Evolutionary conservation across 2,329 filamentous ascomycete genomes (phyloP).

Genomic region (Ceratocystis huliohia): DNA sequence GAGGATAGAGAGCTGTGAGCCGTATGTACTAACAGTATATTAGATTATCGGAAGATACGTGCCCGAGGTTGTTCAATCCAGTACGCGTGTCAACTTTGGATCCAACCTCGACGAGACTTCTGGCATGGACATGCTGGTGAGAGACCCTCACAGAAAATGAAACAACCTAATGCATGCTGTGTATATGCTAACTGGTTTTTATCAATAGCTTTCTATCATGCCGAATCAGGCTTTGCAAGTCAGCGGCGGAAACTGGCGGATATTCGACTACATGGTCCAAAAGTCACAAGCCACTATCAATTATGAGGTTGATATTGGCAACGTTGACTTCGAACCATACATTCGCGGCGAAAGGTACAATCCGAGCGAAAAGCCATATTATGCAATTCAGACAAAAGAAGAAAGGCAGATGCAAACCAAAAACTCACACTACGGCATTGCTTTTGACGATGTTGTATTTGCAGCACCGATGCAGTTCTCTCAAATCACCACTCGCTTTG

Average conservation of each 20-base stretch:
- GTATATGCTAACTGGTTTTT: background rate
- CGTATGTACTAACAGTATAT: background rate
- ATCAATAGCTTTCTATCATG: conserved; percentile 60
- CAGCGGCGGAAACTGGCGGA: conserved; percentile 81
- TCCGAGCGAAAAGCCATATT: background rate
- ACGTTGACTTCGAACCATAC: conserved; percentile 32
- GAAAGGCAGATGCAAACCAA: background rate
- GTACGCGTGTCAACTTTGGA: conserved; percentile 87
- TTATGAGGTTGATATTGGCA: conserved; percentile 55
- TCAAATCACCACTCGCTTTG: conserved; percentile 48
- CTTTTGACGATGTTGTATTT: conserved; percentile 70
- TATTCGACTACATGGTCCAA: conserved; percentile 72
- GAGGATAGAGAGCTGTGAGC: too few relatives aligned
- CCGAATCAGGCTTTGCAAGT: conserved; percentile 71
- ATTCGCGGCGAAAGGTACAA: background rate
- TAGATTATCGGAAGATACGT: conserved; percentile 54
- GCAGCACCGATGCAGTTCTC: conserved; percentile 76
- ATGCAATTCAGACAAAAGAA: background rate
- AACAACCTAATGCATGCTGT: background rate
- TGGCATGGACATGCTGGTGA: conserved; percentile 70
- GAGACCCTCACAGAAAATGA: conserved; percentile 9
- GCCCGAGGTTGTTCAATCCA: conserved; percentile 75
- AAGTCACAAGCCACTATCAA: conserved; percentile 47
- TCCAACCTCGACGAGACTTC: conserved; percentile 80
- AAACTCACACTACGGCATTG: conserved; percentile 23